Percentiles rank a stretch among this genome's conserved stretches.
Conservation (phyloP, 2,329 filamentous ascomycete species). For the Gaeumannomyces sp. region DNA sequence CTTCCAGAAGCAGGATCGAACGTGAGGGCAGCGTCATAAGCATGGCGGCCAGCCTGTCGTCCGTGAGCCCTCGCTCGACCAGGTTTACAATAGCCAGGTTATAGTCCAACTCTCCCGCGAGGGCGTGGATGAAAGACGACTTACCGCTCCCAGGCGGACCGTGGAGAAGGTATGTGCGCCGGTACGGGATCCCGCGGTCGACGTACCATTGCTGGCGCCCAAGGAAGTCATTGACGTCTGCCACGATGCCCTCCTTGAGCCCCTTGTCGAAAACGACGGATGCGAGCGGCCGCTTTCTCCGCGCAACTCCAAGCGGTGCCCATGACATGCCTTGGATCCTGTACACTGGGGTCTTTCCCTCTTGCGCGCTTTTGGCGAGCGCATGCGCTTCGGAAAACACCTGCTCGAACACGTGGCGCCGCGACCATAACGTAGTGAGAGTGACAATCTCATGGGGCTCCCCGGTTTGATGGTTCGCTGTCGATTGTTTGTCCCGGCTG, state of each 20-base stretch:
- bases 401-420: slow-evolving; percentile 83
- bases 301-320: slow-evolving; percentile 75
- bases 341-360: slow-evolving; percentile 92
- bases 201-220: slow-evolving; percentile 79
- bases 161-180: slow-evolving; percentile 81
- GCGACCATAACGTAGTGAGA: slow-evolving; percentile 82
- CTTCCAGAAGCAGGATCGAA: slow-evolving; percentile 78
- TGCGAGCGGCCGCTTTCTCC: slow-evolving; percentile 77
- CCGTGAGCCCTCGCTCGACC: slow-evolving; percentile 82
- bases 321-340: slow-evolving; percentile 79
- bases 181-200: slow-evolving; percentile 89
- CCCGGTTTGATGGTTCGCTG: slow-evolving; percentile 73
- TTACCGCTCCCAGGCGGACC: slow-evolving; percentile 89
- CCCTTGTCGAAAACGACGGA: slow-evolving; percentile 84
- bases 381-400: slow-evolving; percentile 83
- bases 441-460: slow-evolving; percentile 93
- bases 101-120: slow-evolving; percentile 89
- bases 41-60: slow-evolving; percentile 80
- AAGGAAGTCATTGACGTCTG: slow-evolving; percentile 78
- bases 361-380: slow-evolving; percentile 70
- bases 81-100: slow-evolving; percentile 90
- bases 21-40: slow-evolving; percentile 78
- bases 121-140: slow-evolving; percentile 90
- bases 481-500: slow-evolving; percentile 76
- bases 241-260: slow-evolving; percentile 73